These are phyloP conservation scores for Schoenoplectus triqueter DNA, from an alignment of 202 grass and related monocot genomes.

Conservation along the genomic window DNA sequence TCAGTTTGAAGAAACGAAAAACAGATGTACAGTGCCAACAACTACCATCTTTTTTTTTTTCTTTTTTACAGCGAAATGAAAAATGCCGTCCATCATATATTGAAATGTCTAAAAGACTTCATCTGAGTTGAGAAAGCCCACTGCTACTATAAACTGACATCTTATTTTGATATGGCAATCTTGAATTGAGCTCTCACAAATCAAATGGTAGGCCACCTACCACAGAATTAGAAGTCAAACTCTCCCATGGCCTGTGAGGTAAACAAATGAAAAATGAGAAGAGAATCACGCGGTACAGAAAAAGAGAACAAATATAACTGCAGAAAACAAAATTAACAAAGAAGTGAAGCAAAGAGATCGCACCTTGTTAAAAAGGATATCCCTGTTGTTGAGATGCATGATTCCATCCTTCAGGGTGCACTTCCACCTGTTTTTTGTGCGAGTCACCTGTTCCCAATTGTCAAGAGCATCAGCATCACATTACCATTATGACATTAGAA, in stretches of 20 bases:
- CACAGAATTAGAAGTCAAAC: conserved; percentile 89
- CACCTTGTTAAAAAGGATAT: conserved; percentile 99
- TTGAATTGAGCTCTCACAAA: not conserved
- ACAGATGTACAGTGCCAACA: conserved; percentile 39
- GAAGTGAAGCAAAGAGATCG: not conserved
- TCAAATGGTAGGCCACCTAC: not conserved
- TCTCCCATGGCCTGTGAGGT: conserved; percentile 72
- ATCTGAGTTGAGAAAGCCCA: not conserved
- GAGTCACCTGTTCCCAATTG: conserved; percentile 59
- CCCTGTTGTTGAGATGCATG: conserved; percentile 95
- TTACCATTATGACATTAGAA: not conserved
- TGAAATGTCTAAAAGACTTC: conserved; percentile 37
- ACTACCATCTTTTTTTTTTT: conserved; percentile 32
- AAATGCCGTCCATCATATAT: not conserved
- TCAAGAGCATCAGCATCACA: not conserved
- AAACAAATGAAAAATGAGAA: conserved; percentile 16
- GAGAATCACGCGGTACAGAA: conserved; percentile 7
- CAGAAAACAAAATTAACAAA: not conserved
- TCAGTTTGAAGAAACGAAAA: conserved; percentile 19
- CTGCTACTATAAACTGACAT: conserved; percentile 15
- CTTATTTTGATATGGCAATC: not conserved
- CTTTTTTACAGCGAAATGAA: conserved; percentile 39
- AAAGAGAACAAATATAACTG: conserved; percentile 8
- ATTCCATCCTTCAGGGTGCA: conserved; percentile 98
- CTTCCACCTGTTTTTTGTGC: conserved; percentile 99